Evolutionary conservation across 768 basidiomycete species (phyloP), one percentile per base, ranked within the genome.

Genomic region (Omphalotus guepiniiformis): DNA sequence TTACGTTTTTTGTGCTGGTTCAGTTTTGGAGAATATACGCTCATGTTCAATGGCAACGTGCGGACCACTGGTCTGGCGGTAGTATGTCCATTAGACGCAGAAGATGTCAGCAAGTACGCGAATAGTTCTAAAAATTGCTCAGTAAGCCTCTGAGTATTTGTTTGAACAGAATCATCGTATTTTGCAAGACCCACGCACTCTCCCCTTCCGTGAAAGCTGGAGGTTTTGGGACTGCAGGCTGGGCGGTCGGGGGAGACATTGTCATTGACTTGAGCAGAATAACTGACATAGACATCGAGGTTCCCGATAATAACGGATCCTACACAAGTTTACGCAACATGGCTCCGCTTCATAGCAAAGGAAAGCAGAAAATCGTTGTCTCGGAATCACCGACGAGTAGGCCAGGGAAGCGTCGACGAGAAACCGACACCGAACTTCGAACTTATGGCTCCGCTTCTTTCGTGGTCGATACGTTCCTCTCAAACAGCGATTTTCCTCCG

Each of bases 171-270:
- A 71, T 80, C 47, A 64, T 95, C 48, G 54, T 75, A 11, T 93
- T 94, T 63, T 93, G 91, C 59, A 65, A 61, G n/a, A 78, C 80
- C 45, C 74, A 92, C 58, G 66, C 67, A 0, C 68, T 94, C 2
- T 81, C 85, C 8, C 78, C 86, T 4, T 92, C 89, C 7, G 76
- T 93, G 56, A 93, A 91, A 61, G 87, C 89, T 1, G 93, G 93
- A 21, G 93, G 93, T 0, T 93, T 88, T 59, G 93, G 92, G 5
- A 93, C 88, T 1, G 89, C 85, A 8, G 93, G 91, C 1, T 92
- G 91, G 87, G 80, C 89, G 39, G 79, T 94, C 45, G 82, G 82
- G 13, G 93, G 93, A 29, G 85, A 94, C 57, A 71, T 95, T 48
- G 82, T 95, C 58, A 64, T 94, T 54, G 93, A 95, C 66, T 66